A percentile compares a stretch with the other conserved stretches of the same genome.
Conservation (phyloP, 2,329 filamentous ascomycete species). For the Ilyonectria robusta region DNA sequence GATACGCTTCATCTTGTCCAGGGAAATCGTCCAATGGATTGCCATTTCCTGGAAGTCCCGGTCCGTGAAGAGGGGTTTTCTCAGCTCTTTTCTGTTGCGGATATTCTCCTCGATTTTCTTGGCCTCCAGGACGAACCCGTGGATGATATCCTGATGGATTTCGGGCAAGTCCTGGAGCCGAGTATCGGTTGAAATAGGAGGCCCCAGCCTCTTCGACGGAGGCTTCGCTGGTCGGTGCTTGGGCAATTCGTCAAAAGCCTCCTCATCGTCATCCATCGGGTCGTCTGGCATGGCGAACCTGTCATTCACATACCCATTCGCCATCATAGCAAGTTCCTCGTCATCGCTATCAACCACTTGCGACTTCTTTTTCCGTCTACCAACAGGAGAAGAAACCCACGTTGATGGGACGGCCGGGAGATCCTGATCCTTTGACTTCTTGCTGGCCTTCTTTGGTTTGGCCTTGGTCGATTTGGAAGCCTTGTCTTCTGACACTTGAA, state of each 20-base stretch:
- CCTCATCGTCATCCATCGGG: conserved; percentile 50
- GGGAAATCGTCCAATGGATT: conserved; percentile 74
- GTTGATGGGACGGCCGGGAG: conserved; percentile 60
- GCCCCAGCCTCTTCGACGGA: conserved; percentile 56
- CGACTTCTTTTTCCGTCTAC: conserved; percentile 50
- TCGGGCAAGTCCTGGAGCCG: conserved; percentile 69
- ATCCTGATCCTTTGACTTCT: conserved; percentile 54
- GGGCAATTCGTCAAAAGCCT: conserved; percentile 63
- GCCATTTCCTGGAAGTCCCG: conserved; percentile 81
- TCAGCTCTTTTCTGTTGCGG: conserved; percentile 70
- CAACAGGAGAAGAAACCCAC: conserved; percentile 68
- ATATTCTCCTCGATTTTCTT: conserved; percentile 72
- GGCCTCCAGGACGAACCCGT: conserved; percentile 75
- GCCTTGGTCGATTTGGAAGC: conserved; percentile 49
- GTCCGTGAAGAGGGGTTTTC: conserved; percentile 76
- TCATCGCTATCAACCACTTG: conserved; percentile 48
- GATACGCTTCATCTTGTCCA: conserved; percentile 75
- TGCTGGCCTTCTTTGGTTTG: conserved; percentile 54
- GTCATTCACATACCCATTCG: conserved; percentile 64
- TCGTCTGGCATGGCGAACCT: conserved; percentile 64
- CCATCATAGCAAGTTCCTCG: conserved; percentile 58
- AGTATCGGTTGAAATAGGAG: conserved; percentile 71
- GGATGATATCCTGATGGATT: conserved; percentile 74
- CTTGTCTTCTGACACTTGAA: conserved; percentile 55
- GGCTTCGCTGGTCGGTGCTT: conserved; percentile 56